phyloP scores from a whole-genome alignment of 108 stramenopile species.

The Pseudonitzschia multiseries region DNA sequence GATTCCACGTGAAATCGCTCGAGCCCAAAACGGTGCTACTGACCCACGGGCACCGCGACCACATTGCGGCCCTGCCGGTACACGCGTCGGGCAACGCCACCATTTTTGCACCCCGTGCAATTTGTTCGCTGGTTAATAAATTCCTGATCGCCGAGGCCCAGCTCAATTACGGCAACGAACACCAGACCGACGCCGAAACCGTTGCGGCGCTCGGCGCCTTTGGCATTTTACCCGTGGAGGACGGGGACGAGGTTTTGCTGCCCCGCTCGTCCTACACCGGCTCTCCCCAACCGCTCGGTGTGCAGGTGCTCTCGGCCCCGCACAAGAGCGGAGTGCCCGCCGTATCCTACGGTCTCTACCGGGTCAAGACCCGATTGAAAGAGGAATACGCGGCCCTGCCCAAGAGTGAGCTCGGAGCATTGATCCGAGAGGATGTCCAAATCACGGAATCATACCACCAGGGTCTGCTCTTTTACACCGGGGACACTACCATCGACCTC shows the following conservation, averaged over 20 bases:
- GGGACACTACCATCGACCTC: constrained; percentile 55
- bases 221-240: constrained; percentile 34
- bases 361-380: constrained; percentile 44
- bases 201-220: constrained; percentile 42
- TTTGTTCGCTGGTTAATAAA: constrained; percentile 33
- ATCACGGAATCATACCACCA: constrained; percentile 53
- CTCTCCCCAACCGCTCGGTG: constrained; percentile 50
- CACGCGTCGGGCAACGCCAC: constrained; percentile 31
- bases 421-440: constrained; percentile 33
- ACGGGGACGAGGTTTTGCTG: constrained; percentile 48
- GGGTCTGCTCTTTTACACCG: constrained; percentile 55
- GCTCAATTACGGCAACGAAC: constrained; percentile 50
- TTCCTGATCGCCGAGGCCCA: constrained; percentile 58
- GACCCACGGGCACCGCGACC: constrained; percentile 65
- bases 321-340: constrained; percentile 57
- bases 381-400: constrained; percentile 40
- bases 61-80: constrained; percentile 54
- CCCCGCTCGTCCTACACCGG: constrained; percentile 39
- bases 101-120: constrained; percentile 35
- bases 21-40: constrained; percentile 48
- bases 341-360: constrained; percentile 50
- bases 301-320: constrained; percentile 49
- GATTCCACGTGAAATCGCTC: constrained; percentile 48
- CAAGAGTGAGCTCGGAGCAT: constrained; percentile 42
- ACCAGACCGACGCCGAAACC: constrained; percentile 54